These are phyloP conservation scores for Fraxinus excelsior DNA, from an alignment of 257 asterid genomes.

Conservation along the genomic window DNA sequence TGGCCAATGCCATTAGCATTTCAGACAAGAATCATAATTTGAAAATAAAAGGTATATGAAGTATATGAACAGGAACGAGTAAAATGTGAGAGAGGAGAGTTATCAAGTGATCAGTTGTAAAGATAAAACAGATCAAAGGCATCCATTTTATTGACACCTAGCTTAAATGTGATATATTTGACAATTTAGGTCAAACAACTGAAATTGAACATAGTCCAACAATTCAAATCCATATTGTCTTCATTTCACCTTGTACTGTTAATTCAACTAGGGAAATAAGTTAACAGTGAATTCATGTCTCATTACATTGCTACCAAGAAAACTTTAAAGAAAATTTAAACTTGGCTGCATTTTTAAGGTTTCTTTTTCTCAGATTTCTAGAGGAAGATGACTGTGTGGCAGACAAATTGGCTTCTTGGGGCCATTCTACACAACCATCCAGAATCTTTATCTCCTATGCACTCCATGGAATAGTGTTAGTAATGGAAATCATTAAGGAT, in stretches of 20 bases:
- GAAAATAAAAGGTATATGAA: not conserved
- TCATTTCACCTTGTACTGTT: not conserved
- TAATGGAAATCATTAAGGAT: not conserved
- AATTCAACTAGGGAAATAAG: not conserved
- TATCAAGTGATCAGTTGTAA: conserved; percentile 7
- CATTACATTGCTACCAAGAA: not conserved
- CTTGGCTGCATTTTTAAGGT: not conserved
- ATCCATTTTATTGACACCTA: not conserved
- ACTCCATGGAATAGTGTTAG: not conserved
- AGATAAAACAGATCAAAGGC: not conserved
- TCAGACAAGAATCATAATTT: not conserved
- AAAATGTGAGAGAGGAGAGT: not conserved
- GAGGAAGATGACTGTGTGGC: not conserved
- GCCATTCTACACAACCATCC: not conserved
- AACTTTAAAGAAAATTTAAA: not conserved
- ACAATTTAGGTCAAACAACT: not conserved
- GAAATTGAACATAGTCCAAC: not conserved
- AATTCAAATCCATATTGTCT: not conserved
- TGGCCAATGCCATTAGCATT: not conserved
- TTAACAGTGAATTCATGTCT: not conserved
- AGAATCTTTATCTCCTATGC: not conserved
- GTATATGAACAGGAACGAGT: not conserved
- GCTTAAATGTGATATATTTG: not conserved
- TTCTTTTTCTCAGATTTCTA: not conserved
- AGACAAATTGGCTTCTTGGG: not conserved